phyloP scores from a whole-genome alignment of 495 filamentous ascomycete species.

The Neurospora intermedia region DNA sequence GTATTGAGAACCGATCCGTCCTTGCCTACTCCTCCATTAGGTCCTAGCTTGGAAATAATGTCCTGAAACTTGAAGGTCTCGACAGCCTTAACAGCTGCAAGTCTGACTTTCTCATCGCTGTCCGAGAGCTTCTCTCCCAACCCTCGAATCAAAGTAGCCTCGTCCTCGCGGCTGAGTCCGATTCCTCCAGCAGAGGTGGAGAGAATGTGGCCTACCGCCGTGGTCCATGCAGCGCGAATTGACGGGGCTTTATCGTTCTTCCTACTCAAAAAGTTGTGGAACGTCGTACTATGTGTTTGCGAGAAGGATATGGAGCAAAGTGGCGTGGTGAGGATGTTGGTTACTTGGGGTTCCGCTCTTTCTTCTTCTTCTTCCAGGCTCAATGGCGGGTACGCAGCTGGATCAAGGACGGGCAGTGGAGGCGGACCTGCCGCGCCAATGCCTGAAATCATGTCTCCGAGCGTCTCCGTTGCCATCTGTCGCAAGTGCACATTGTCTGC shows the following conservation, averaged over 20 bases:
- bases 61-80: slow-evolving; percentile 66
- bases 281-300: slow-evolving; percentile 64
- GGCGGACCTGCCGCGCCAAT: slow-evolving; percentile 84
- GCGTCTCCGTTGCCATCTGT: slow-evolving; percentile 77
- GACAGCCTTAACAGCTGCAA: slow-evolving; percentile 76
- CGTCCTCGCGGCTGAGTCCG: slow-evolving; percentile 67
- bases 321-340: slow-evolving; percentile 62
- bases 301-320: slow-evolving; percentile 75
- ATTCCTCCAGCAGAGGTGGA: slow-evolving; percentile 77
- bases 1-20: slow-evolving; percentile 62
- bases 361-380: slow-evolving; percentile 52
- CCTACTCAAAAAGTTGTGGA: slow-evolving; percentile 71
- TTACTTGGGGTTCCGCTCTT: slow-evolving; percentile 29
- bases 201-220: slow-evolving; percentile 68
- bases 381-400: slow-evolving; percentile 67
- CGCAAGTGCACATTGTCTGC: slow-evolving; percentile 82
- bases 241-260: slow-evolving; percentile 71
- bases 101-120: slow-evolving; percentile 77
- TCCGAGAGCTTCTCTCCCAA: slow-evolving; percentile 76
- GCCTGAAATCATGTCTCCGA: slow-evolving; percentile 87
- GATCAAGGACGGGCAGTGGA: slow-evolving; percentile 59
- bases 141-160: slow-evolving; percentile 56
- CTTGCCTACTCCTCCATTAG: slow-evolving; percentile 57
- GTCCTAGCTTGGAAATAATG: slow-evolving; percentile 69
- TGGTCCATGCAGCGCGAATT: slow-evolving; percentile 78